phyloP scores from a whole-genome alignment of 2,329 filamentous ascomycete genomes.

The Exserohilum turcica region DNA sequence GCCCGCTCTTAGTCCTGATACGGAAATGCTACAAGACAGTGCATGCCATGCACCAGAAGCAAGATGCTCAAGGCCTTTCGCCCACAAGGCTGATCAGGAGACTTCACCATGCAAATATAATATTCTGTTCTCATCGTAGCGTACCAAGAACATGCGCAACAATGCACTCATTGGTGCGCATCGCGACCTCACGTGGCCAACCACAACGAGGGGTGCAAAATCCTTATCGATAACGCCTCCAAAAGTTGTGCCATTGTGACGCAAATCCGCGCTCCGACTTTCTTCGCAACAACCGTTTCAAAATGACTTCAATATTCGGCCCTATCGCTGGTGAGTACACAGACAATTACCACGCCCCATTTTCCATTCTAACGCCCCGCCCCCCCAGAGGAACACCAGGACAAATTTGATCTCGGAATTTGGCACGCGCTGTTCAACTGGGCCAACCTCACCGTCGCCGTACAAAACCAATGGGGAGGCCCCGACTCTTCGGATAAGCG shows the following conservation, averaged over 20 bases:
- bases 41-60: too few species aligned
- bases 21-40: too few species aligned
- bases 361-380: slow-evolving; percentile 9
- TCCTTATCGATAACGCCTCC: slow-evolving; percentile 11
- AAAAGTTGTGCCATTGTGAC: slow-evolving; percentile 9
- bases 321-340: slow-evolving; percentile 5
- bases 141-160: too few species aligned
- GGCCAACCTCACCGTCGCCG: slow-evolving; percentile 84
- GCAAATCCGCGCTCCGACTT: slow-evolving; percentile 7
- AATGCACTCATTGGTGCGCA: not conserved
- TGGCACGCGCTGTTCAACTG: slow-evolving; percentile 85
- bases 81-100: too few species aligned
- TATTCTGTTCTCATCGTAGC: too few species aligned
- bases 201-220: not conserved
- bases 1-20: too few species aligned
- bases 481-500: slow-evolving; percentile 83
- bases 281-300: slow-evolving; percentile 4
- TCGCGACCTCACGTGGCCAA: slow-evolving; percentile 4
- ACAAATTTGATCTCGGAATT: slow-evolving; percentile 77
- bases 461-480: slow-evolving; percentile 87
- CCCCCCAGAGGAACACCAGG: slow-evolving; percentile 33
- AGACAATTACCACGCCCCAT: not conserved
- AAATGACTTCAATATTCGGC: slow-evolving; percentile 13
- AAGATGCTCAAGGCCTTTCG: too few species aligned
- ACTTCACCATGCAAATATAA: too few species aligned